A percentile compares a stretch with the other conserved stretches of the same genome.
Evolutionary conservation across 2,329 filamentous ascomycete genomes (phyloP).

Genomic region (Pestalotiopsis sp.): DNA sequence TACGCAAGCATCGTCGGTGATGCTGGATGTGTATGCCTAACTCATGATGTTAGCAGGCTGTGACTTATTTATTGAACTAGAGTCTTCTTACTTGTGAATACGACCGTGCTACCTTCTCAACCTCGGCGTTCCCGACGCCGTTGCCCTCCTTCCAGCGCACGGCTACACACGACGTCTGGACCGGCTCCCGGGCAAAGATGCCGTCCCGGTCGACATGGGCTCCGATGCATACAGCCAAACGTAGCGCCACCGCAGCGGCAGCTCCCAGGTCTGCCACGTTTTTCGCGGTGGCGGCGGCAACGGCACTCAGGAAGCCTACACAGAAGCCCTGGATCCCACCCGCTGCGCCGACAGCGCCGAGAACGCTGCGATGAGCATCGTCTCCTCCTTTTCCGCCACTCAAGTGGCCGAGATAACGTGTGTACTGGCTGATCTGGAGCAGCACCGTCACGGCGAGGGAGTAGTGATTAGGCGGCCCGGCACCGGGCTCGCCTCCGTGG

Average conservation of each 20-base stretch:
- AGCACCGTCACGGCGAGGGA: background rate
- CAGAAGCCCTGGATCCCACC: constrained; percentile 21
- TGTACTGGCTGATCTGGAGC: constrained; percentile 10
- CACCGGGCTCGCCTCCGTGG: background rate
- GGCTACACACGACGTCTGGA: constrained; percentile 9
- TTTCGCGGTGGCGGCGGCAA: constrained; percentile 14
- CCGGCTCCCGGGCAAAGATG: background rate
- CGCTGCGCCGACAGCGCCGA: background rate
- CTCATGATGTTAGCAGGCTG: background rate
- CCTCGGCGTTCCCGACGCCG: background rate
- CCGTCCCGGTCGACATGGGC: constrained; percentile 16
- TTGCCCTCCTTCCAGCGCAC: constrained; percentile 14
- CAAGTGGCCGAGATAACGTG: constrained; percentile 10
- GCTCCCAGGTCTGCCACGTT: constrained; percentile 12
- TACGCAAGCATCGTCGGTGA: constrained; percentile 8
- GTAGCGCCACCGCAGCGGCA: constrained; percentile 15
- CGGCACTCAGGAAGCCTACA: constrained; percentile 18
- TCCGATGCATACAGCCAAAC: constrained; percentile 16
- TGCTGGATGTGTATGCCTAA: constrained; percentile 12
- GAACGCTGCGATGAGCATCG: constrained; percentile 7
- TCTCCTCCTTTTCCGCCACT: background rate
- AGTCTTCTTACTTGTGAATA: background rate
- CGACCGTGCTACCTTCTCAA: background rate
- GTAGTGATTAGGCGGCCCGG: constrained; percentile 2
- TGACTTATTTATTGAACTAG: background rate